Percentiles rank a stretch among this genome's conserved stretches.
phyloP scores from a whole-genome alignment of 495 filamentous ascomycete species.

The Xylaria intraflava region DNA sequence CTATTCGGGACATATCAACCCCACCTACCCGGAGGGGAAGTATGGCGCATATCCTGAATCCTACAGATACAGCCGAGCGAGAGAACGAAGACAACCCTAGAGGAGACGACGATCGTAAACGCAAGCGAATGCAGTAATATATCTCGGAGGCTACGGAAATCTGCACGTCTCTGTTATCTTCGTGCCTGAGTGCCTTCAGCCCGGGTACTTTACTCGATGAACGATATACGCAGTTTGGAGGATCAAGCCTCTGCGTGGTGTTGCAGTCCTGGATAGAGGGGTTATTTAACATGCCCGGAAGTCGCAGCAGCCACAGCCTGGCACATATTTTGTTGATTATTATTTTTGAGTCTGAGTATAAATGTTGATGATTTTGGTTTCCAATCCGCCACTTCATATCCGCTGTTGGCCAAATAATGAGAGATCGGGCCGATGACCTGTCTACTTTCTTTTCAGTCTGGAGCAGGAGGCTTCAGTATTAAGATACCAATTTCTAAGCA shows the following conservation, averaged over 20 bases:
- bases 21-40: constrained; percentile 52
- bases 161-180: background rate
- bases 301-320: constrained; percentile 5
- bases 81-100: constrained; percentile 42
- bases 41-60: constrained; percentile 70
- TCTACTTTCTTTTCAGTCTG: background rate
- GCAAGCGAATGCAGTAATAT: constrained; percentile 58
- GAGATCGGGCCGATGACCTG: background rate
- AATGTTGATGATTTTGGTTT: constrained; percentile 19
- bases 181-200: constrained; percentile 4
- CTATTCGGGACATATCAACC: constrained; percentile 46
- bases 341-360: constrained; percentile 7
- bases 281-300: constrained; percentile 18
- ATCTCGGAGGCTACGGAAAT: background rate
- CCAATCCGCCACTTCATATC: constrained; percentile 4
- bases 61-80: constrained; percentile 40
- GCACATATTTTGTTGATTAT: background rate
- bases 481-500: constrained; percentile 5
- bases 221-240: constrained; percentile 21
- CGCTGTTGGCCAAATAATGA: background rate
- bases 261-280: constrained; percentile 18
- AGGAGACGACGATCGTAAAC: constrained; percentile 62
- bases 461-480: background rate
- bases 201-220: constrained; percentile 14
- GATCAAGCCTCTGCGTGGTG: constrained; percentile 19